Evolutionary conservation across 176 grass and related monocot species (phyloP), one percentile per base, ranked within the genome.

Genomic region (maize (Zea mays)): DNA sequence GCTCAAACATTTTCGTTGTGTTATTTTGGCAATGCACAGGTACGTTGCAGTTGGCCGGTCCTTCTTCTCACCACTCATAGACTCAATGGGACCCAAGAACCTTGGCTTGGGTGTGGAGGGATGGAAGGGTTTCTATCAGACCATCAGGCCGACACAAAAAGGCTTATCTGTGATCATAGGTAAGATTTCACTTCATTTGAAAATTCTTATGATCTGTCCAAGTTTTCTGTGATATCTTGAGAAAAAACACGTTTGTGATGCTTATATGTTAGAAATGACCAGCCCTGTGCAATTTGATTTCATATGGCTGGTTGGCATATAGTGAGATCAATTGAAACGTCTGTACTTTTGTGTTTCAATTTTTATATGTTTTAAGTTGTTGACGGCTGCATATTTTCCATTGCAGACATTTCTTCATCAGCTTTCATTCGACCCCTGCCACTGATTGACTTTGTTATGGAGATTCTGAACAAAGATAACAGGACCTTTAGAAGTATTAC

Each of bases 121-220:
- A 36, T 97, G 88, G 94, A 81, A 55, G 2, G 94, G 91, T 51
- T 97, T 93, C 63, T 91, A 97, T 39, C 91, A 97, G 71, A 97
- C 91, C 45, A 81, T 93, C 16, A 76, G 86, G 10, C 91, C 79
- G 4, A 93, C 94, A 6, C 91, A 93, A 34, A 79, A 83, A 66
- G 94, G 91, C 3, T 46, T 97, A 50, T 93, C 89, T 58, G 64
- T 93, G 1, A 81, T 93, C 67, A 49, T 91, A 49, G 91, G 91
- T 93, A 55, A 57, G 75, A 44, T 68, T 14, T 43, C 61, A 16
- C 10, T 69, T 48, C 12, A 35, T 58, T 20, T 10, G 13, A 48
- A 37, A 48, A 37, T 10, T 15, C 66, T 58, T 16, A 27, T 59
- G 19, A n/a, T 61, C 7, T 67, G 9, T 71, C n/a, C 8, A 5